Conservation (phyloP, 169 alveolate species). For the Plasmodium gallinaceum region DNA sequence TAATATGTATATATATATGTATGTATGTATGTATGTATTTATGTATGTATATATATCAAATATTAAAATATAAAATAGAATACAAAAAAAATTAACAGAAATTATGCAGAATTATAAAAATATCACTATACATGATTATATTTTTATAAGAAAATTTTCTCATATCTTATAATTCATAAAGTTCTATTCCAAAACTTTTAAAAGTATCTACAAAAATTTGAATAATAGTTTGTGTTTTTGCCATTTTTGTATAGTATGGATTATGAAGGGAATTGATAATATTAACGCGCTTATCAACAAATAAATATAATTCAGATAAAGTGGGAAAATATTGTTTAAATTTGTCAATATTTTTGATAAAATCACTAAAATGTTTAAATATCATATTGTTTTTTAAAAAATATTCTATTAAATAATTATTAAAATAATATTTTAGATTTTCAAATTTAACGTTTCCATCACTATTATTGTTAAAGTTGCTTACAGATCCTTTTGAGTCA, state of each 20-base stretch:
- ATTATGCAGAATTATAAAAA: background rate
- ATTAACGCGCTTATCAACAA: constrained; percentile 38
- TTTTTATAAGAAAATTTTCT: background rate
- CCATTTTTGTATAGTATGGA: constrained; percentile 1
- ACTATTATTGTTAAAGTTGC: constrained; percentile 3
- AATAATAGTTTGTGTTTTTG: constrained; percentile 17
- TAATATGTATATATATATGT: no score
- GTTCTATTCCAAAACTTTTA: constrained; percentile 18
- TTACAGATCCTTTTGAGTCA: constrained; percentile 12
- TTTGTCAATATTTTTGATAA: constrained; percentile 28
- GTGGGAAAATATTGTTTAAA: constrained; percentile 56
- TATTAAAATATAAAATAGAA: background rate
- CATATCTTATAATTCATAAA: constrained; percentile 7
- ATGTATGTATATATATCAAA: no score
- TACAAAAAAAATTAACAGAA: background rate
- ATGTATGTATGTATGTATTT: no score
- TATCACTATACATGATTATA: background rate
- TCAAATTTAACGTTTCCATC: background rate
- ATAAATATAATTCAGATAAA: constrained; percentile 40
- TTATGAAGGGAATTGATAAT: constrained; percentile 19
- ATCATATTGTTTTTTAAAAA: constrained; percentile 34
- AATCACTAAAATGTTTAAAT: constrained; percentile 16
- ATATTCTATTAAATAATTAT: constrained; percentile 23
- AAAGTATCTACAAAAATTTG: constrained; percentile 8
- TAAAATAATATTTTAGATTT: constrained; percentile 19